Evolutionary conservation across 2,329 filamentous ascomycete genomes (phyloP).

Genomic region (Emmonsiellopsis sp.): DNA sequence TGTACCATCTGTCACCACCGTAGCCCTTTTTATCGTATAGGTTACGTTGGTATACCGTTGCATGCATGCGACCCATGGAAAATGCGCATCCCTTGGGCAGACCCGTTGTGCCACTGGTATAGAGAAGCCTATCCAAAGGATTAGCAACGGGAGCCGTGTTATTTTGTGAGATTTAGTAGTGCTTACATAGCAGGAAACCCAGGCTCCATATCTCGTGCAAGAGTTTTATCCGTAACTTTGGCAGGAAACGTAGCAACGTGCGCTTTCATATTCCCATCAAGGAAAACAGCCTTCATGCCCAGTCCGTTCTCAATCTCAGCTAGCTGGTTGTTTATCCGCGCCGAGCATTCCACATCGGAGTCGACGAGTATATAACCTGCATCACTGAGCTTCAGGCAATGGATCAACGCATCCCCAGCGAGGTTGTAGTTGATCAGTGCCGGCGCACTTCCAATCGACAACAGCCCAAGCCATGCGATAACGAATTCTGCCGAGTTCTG

Average conservation of each 20-base stretch:
- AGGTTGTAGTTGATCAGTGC: slow-evolving; percentile 65
- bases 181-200: slow-evolving; percentile 42
- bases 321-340: slow-evolving; percentile 46
- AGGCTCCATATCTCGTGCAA: slow-evolving; percentile 43
- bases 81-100: slow-evolving; percentile 62
- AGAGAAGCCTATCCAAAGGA: slow-evolving; percentile 42
- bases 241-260: slow-evolving; percentile 42
- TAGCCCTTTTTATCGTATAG: slow-evolving; percentile 20
- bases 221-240: slow-evolving; percentile 45
- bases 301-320: slow-evolving; percentile 43
- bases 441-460: slow-evolving; percentile 57
- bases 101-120: slow-evolving; percentile 69
- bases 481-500: slow-evolving; percentile 59
- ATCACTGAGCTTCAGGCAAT: slow-evolving; percentile 53
- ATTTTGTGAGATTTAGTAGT: too few relatives aligned
- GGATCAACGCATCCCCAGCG: slow-evolving; percentile 52
- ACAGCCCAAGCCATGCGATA: slow-evolving; percentile 55
- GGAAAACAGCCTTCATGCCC: slow-evolving; percentile 47
- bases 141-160: too few relatives aligned
- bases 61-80: slow-evolving; percentile 41
- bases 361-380: slow-evolving; percentile 52
- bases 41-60: slow-evolving; percentile 26
- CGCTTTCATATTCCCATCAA: slow-evolving; percentile 41
- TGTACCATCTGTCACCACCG: slow-evolving; percentile 55
- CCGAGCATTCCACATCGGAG: slow-evolving; percentile 43